These are phyloP conservation scores for Ophiocordyceps sinensis DNA, from an alignment of 2,329 filamentous ascomycete species.

Conservation along the genomic window DNA sequence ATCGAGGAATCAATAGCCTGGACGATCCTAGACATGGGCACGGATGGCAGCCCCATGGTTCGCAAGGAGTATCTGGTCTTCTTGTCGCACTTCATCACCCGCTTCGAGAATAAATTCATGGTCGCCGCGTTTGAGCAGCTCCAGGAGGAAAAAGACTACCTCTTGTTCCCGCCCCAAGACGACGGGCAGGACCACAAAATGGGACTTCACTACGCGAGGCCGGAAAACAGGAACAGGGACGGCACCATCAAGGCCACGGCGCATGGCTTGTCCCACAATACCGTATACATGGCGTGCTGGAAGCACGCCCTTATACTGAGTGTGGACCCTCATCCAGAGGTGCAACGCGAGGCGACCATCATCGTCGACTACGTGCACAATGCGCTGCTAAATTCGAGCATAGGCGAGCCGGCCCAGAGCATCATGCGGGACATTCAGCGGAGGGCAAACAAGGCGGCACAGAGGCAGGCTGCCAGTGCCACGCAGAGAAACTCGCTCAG, in stretches of 20 bases:
- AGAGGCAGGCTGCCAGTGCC: conserved; percentile 25
- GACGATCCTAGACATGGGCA: conserved; percentile 79
- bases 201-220: conserved; percentile 46
- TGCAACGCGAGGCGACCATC: conserved; percentile 70
- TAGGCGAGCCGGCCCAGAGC: conserved; percentile 54
- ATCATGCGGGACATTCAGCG: conserved; percentile 61
- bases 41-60: conserved; percentile 88
- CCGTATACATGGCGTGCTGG: conserved; percentile 87
- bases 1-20: conserved; percentile 86
- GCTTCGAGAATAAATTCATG: conserved; percentile 84
- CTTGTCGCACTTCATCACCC: conserved; percentile 77
- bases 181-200: conserved; percentile 45
- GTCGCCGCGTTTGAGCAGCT: conserved; percentile 88
- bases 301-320: conserved; percentile 82
- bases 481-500: conserved; percentile 28
- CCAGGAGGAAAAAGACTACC: conserved; percentile 63
- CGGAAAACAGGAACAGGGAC: conserved; percentile 39
- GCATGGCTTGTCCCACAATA: conserved; percentile 63
- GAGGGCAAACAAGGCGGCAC: conserved; percentile 30
- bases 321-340: conserved; percentile 87
- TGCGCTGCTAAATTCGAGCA: conserved; percentile 59
- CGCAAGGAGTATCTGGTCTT: conserved; percentile 88
- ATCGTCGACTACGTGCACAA: conserved; percentile 78
- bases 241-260: conserved; percentile 41
- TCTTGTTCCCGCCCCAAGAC: conserved; percentile 38